Base-by-base conservation (phyloP, 768 basidiomycete species). In the Auricularia sp. region DNA sequence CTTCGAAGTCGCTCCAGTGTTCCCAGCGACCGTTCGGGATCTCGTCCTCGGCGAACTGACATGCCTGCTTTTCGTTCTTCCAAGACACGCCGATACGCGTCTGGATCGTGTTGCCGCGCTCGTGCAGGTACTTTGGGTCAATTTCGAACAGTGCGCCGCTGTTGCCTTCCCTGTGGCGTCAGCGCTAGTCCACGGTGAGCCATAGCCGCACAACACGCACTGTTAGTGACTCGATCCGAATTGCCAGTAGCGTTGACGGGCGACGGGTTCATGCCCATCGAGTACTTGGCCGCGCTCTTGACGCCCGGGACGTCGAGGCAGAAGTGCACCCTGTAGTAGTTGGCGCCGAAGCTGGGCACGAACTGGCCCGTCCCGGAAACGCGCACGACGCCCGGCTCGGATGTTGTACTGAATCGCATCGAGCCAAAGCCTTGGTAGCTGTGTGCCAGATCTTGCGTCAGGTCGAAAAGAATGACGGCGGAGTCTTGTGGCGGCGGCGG, bases 21-120 rank as follows among this genome's bases (percentile, higher is more conserved):
- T n/a, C 21, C 56, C 24, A 29, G 34, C 64, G 33, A 39, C 29
- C 56, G 61, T 62, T 36, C 33, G 67, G 67, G 29, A 68, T 68
- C 62, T 68, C 67, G 14, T 39, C 37, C 62, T 68, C 67, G 6
- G 67, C 67, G 39, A 54, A 68, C n/a, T 63, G 24, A 42, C 67
- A 68, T 8, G 67, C 67, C 33, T 64, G 64, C 16, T 47, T 62
- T 7, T 65, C 37, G 36, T 62, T 64, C 54, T 63, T 66, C 67
- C 67, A 68, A 1, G 67, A 68, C n/a, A 68, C 39, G 47, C 67
- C 67, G 47, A 68, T 68, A 37, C 67, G 67, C 1, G 66, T 62
- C 2, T 33, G 62, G 11, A 66, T 39, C 18, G 64, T 51, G 24
- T 61, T 63, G 63, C 18, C 35, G 2, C 24, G n/a, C 37, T 36